Evolutionary conservation across 305 asterid species (phyloP).

Genomic region (Rubia occidens): DNA sequence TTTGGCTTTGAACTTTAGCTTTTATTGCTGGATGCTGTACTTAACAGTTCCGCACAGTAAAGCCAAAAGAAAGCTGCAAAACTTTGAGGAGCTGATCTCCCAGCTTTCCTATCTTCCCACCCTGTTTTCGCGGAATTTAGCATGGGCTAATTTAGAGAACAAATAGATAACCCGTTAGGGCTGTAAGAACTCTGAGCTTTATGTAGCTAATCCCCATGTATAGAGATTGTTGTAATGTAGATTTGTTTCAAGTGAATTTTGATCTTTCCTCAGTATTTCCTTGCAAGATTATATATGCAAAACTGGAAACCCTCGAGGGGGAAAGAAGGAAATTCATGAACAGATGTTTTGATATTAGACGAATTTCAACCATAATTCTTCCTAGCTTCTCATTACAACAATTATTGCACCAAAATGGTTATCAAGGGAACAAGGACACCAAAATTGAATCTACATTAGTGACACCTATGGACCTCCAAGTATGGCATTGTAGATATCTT

Average conservation of each 20-base stretch:
- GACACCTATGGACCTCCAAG: slow-evolving; percentile 80
- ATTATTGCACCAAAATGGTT: too few relatives aligned
- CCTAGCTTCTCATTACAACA: neutral
- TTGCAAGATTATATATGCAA: neutral
- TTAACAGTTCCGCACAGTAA: neutral
- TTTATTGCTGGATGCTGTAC: too few relatives aligned
- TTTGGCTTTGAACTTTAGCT: neutral
- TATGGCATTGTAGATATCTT: slow-evolving; percentile 92
- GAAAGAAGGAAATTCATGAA: neutral
- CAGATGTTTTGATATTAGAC: neutral
- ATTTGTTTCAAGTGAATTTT: neutral
- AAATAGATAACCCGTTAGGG: neutral
- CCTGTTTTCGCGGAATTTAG: neutral
- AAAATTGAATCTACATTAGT: too few relatives aligned
- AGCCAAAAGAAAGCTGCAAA: neutral
- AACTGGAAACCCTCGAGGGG: neutral
- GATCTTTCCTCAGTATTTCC: neutral
- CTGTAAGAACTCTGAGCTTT: neutral
- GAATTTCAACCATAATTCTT: neutral
- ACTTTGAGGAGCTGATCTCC: neutral
- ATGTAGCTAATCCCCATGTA: neutral
- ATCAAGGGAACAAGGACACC: too few relatives aligned
- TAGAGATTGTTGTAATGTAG: slow-evolving; percentile 4
- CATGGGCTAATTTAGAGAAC: neutral
- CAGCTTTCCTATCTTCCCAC: neutral